Conservation (phyloP, 768 basidiomycete species). For the Chiua virens region DNA sequence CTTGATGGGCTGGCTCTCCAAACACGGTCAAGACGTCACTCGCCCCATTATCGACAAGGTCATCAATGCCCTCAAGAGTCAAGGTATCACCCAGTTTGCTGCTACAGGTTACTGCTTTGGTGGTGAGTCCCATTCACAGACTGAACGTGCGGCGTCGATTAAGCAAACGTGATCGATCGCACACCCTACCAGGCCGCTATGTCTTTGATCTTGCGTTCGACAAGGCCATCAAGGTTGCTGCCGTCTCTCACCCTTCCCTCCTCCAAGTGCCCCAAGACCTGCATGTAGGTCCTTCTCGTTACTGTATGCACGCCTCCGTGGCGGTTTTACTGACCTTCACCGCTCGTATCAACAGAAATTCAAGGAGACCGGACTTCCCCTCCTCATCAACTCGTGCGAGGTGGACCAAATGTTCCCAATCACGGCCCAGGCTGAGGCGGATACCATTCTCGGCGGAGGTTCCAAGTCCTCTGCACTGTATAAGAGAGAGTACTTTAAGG, state of each 20-base stretch:
- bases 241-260: conserved; percentile 48
- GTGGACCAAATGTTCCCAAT: conserved; percentile 50
- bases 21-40: conserved; percentile 41
- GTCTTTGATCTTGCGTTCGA: conserved; percentile 47
- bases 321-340: not conserved
- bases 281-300: conserved; percentile 39
- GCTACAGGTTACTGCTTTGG: conserved; percentile 73
- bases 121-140: conserved; percentile 34
- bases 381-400: conserved; percentile 69
- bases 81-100: conserved; percentile 58
- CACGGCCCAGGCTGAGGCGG: conserved; percentile 44
- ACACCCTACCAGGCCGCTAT: conserved; percentile 35
- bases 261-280: conserved; percentile 47
- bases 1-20: conserved; percentile 36
- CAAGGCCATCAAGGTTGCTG: conserved; percentile 37
- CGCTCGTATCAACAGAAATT: conserved; percentile 43
- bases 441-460: conserved; percentile 47
- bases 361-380: conserved; percentile 46
- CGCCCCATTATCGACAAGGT: conserved; percentile 57
- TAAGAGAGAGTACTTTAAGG: conserved; percentile 25
- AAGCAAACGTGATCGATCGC: not conserved
- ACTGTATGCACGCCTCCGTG: not conserved
- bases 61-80: conserved; percentile 52
- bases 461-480: conserved; percentile 45
- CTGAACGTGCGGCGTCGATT: no score